These are phyloP conservation scores for Syncephalastrum racemosum DNA, from an alignment of 371 early-diverging fungal species.

Conservation along the genomic window DNA sequence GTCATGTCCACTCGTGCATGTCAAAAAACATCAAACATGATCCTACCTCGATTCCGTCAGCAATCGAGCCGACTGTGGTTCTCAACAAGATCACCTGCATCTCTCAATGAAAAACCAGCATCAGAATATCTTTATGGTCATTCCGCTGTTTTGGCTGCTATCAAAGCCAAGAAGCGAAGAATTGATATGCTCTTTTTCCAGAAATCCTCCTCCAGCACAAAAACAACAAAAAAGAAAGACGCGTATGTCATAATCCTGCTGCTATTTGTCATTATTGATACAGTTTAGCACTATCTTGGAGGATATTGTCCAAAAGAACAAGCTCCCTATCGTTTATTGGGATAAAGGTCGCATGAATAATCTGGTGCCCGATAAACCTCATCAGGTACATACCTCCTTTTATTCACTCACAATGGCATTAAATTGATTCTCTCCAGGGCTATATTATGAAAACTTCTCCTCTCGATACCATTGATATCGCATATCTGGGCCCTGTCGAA, in stretches of 20 bases:
- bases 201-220: constrained; percentile 1
- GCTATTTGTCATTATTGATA: neutral
- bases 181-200: constrained; percentile 4
- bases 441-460: constrained; percentile 21
- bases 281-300: constrained; percentile 3
- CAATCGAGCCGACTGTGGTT: too few relatives aligned
- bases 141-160: constrained; percentile 19
- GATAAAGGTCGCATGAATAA: constrained; percentile 31
- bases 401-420: neutral
- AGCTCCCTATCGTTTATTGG: constrained; percentile 7
- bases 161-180: constrained; percentile 18
- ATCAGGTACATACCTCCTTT: constrained; percentile 15
- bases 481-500: constrained; percentile 2
- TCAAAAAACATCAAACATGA: too few relatives aligned
- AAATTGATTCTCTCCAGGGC: constrained; percentile 12
- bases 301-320: constrained; percentile 6
- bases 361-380: constrained; percentile 24
- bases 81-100: too few relatives aligned
- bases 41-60: too few relatives aligned
- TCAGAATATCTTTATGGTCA: constrained; percentile 19
- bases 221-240: constrained; percentile 6
- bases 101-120: too few relatives aligned
- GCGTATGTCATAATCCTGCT: neutral
- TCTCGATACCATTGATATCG: constrained; percentile 1
- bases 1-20: too few relatives aligned